Conservation (phyloP, 352 stramenopile species). For the Phytopythium mirpurense region DNA sequence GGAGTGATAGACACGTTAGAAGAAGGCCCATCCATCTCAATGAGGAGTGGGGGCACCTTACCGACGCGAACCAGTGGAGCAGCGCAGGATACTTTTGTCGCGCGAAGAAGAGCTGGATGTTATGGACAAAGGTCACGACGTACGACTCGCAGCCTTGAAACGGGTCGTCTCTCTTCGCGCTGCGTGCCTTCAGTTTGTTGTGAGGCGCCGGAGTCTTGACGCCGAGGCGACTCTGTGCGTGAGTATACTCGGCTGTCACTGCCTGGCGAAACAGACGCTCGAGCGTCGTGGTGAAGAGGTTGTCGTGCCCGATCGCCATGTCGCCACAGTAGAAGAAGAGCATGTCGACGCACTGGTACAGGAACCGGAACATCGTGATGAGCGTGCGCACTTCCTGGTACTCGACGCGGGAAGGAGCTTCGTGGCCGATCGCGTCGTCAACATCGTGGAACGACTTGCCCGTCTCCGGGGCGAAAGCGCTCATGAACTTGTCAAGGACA, state of each 20-base stretch:
- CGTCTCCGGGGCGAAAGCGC: background rate
- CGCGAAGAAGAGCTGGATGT: constrained; percentile 74
- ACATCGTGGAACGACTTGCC: constrained; percentile 29
- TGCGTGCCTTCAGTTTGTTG: constrained; percentile 8
- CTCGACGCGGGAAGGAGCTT: constrained; percentile 16
- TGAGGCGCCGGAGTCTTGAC: background rate
- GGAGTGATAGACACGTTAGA: background rate
- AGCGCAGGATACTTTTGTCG: constrained; percentile 79
- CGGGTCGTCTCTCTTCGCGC: constrained; percentile 19
- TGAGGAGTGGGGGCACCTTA: constrained; percentile 12
- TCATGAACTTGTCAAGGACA: background rate
- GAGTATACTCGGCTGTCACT: constrained; percentile 49
- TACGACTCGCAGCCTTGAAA: constrained; percentile 29
- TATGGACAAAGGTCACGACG: constrained; percentile 61
- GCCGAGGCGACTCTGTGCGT: constrained; percentile 32
- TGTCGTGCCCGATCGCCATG: constrained; percentile 73
- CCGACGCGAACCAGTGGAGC: constrained; percentile 79
- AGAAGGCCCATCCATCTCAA: background rate
- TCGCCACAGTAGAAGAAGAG: constrained; percentile 72
- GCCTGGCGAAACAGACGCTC: constrained; percentile 77
- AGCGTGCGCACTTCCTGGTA: constrained; percentile 19
- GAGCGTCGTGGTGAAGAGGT: constrained; percentile 69
- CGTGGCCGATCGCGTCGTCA: constrained; percentile 38
- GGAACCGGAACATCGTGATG: constrained; percentile 69
- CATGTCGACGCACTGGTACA: constrained; percentile 75